Conservation (phyloP, 2,329 filamentous ascomycete species). For the Emmonsia crescens region DNA sequence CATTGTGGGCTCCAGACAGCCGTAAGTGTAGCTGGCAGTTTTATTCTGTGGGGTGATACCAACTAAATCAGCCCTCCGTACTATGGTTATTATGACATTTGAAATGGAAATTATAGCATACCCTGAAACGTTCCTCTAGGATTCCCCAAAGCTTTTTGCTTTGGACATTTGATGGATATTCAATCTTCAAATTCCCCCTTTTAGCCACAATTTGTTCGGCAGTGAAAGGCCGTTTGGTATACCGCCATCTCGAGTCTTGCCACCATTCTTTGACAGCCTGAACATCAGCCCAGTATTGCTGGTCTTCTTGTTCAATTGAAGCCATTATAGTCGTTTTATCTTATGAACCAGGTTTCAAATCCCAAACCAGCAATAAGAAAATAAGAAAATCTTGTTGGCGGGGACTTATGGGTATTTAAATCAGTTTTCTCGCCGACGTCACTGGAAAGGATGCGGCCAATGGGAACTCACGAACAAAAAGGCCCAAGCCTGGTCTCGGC, state of each 20-base stretch:
- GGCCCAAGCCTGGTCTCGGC: background rate
- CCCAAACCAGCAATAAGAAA: slow-evolving; percentile 10
- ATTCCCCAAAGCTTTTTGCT: slow-evolving; percentile 93
- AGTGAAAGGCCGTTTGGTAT: slow-evolving; percentile 86
- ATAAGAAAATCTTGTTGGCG: slow-evolving; percentile 14
- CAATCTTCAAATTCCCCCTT: slow-evolving; percentile 77
- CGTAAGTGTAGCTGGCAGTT: slow-evolving; percentile 88
- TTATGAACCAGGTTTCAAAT: slow-evolving; percentile 5
- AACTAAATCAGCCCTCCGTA: background rate
- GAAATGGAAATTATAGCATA: slow-evolving; percentile 30
- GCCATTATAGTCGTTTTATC: slow-evolving; percentile 24
- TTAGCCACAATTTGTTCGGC: slow-evolving; percentile 96
- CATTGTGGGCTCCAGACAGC: slow-evolving; percentile 95
- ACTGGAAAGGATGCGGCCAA: slow-evolving; percentile 1
- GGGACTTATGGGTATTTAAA: slow-evolving; percentile 2
- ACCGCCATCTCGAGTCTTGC: slow-evolving; percentile 80
- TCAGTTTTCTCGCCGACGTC: slow-evolving; percentile 16
- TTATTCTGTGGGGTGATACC: slow-evolving; percentile 46
- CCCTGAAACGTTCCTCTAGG: slow-evolving; percentile 75
- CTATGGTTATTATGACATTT: background rate
- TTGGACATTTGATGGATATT: slow-evolving; percentile 81
- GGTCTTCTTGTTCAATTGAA: slow-evolving; percentile 54
- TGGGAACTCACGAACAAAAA: background rate
- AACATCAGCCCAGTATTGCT: slow-evolving; percentile 71
- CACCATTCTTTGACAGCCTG: slow-evolving; percentile 89